Evolutionary conservation across 805 yeast genomes (phyloP).

Genomic region (Metschnikowia vanudenii): DNA sequence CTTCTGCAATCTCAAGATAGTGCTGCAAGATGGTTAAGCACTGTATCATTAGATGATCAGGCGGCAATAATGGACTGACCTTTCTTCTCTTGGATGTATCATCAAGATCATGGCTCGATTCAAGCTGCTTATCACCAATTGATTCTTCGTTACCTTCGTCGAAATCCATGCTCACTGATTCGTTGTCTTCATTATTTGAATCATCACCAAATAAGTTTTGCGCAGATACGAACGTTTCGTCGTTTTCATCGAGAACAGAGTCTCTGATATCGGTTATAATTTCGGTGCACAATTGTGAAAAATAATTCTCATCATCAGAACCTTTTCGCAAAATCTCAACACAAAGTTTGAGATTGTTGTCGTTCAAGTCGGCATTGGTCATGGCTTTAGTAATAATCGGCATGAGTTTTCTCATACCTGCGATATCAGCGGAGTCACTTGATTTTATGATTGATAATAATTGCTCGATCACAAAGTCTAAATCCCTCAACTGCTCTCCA

Average conservation of each 20-base stretch:
- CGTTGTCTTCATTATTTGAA: constrained; percentile 20
- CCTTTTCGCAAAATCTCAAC: constrained; percentile 65
- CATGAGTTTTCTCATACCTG: constrained; percentile 79
- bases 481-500: constrained; percentile 51
- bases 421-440: constrained; percentile 86
- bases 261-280: constrained; percentile 83
- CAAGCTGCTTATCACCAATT: constrained; percentile 20
- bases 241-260: constrained; percentile 45
- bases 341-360: constrained; percentile 51
- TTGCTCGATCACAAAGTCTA: constrained; percentile 75
- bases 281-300: constrained; percentile 81
- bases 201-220: constrained; percentile 21
- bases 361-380: constrained; percentile 55
- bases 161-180: constrained; percentile 21
- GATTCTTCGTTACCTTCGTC: constrained; percentile 28
- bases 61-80: constrained; percentile 39
- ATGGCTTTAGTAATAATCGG: constrained; percentile 48
- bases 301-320: constrained; percentile 80
- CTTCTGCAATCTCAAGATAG: constrained; percentile 64
- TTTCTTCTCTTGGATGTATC: constrained; percentile 33
- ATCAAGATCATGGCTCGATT: constrained; percentile 30
- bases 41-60: constrained; percentile 51
- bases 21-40: constrained; percentile 69
- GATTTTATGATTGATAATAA: constrained; percentile 61
- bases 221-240: constrained; percentile 28